These are phyloP conservation scores for Amanita pallidorosea DNA, from an alignment of 768 basidiomycete genomes.

Conservation along the genomic window DNA sequence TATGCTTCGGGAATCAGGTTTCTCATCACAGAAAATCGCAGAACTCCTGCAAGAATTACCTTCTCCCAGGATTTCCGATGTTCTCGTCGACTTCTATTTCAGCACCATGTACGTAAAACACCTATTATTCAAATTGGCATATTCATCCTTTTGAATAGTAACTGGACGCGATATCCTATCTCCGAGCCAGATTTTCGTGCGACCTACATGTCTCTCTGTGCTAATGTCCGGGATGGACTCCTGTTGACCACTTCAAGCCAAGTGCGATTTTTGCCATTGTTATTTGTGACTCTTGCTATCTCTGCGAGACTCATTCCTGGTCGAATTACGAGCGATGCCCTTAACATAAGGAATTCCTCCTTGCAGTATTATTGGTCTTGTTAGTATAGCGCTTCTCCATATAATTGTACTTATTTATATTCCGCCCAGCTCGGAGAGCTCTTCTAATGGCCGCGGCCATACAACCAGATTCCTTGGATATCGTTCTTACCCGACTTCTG, in stretches of 20 bases:
- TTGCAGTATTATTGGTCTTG: constrained; percentile 94
- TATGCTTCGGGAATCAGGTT: constrained; percentile 87
- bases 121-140: background rate
- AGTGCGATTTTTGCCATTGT: constrained; percentile 78
- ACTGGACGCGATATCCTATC: constrained; percentile 90
- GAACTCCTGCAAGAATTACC: constrained; percentile 87
- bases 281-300: constrained; percentile 89
- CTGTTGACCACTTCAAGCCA: constrained; percentile 60
- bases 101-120: constrained; percentile 43
- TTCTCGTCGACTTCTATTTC: constrained; percentile 79
- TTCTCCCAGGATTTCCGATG: constrained; percentile 61
- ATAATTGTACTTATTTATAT: constrained; percentile 9
- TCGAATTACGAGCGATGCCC: constrained; percentile 69
- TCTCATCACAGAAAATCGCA: constrained; percentile 81
- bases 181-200: constrained; percentile 75
- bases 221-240: constrained; percentile 49
- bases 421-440: constrained; percentile 61
- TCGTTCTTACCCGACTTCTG: constrained; percentile 85
- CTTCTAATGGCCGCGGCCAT: constrained; percentile 89
- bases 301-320: constrained; percentile 81
- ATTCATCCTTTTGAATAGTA: constrained; percentile 34
- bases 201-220: constrained; percentile 54
- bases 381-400: constrained; percentile 29
- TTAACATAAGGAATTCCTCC: constrained; percentile 66
- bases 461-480: constrained; percentile 84